Base-by-base conservation (phyloP, 140 eudicot genomes). In the Cichorium intybus region DNA sequence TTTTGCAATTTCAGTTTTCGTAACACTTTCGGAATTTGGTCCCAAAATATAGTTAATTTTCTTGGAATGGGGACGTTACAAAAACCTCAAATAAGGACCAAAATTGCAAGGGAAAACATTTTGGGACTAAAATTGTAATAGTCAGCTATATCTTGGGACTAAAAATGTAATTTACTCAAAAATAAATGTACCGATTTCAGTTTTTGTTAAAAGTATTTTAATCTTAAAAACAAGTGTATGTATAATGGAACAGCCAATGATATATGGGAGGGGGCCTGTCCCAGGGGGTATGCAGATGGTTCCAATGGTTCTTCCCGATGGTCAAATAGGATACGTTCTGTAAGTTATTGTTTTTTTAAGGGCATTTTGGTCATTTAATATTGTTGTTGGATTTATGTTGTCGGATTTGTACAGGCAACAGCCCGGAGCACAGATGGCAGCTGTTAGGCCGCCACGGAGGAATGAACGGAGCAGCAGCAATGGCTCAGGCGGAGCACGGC, bases 261-360 rank as follows among this genome's bases (percentile, higher is more conserved):
- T 88, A 58, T 93, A 93, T 34, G 99, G 99, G 60, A 88, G 99
- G 80, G 99, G 99, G 20, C 99, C 95, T 22, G 93, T 93, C 82
- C 99, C 99, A 27, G 77, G 97, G 20, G 97, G 97, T 51, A 88
- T 93, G 97, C 99, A 93, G 72, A 93, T 93, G 99, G 99, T 93
- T 60, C 99, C 99, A 0, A 93, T 88, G 97, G 95, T 88, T 76
- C 82, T 93, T 56, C 97, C 99, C 24, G 95, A 93, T 84, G 97
- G 99, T 66, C 97, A 82, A 70, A 93, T 93, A 34, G 99, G 97
- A 80, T 93, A 93, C 75, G 99, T 88, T 47, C 81, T 93, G 99
- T 93, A 93, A 93, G 99, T 84, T 59, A 31, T 49, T 49, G 22
- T 68, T 46, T 49, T 23, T 58, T 49, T 64, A 21, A 46, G 17